Evolutionary conservation across 208 protist species (phyloP), one percentile per base, ranked within the genome.

Genomic region (Porcisia deanei): DNA sequence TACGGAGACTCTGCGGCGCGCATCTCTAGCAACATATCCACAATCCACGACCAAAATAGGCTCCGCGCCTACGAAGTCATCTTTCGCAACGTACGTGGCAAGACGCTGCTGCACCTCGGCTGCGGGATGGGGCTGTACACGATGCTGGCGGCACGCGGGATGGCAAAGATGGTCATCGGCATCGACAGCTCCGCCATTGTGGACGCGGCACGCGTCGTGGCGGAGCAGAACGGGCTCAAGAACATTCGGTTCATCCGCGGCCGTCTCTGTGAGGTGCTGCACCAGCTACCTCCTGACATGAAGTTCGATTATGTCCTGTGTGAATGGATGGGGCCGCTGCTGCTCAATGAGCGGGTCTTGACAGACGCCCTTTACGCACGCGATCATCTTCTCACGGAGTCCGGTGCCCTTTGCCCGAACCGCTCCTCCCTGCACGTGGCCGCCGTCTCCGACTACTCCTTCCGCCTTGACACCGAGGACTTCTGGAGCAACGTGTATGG

Each of bases 401-500:
- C 76, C 18, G 95, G 95, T 18, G 79, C 89, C 18, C 79, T 98
- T 45, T 96, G 92, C 85, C 95, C 95, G 2, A 88, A 95, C 83
- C 76, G 79, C 53, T 86, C 90, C 47, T 93, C 93, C 14, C 83
- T 98, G 49, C 91, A 98, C 88, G 85, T 97, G 79, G 87, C 79
- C 34, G 92, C 91, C 49, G 89, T 96, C 22, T 91, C 83, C 34
- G 95, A 98, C 84, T 96, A 96, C 76, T 41, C 82, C 25, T 98
- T 96, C 75, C 80, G 91, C 65, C 81, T 95, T 16, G 87, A 96
- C 79, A 94, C 91, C 60, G 88, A 95, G 71, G 92, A 96, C 53
- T 98, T 89, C 74, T 98, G 95, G 95, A 91, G 87, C 73, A 98
- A 98, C 77, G 93, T 98, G 14, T 98, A 98, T 72, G 95, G 95